phyloP scores from a whole-genome alignment of 2,329 filamentous ascomycete species.

The Penicillium verrucosum region DNA sequence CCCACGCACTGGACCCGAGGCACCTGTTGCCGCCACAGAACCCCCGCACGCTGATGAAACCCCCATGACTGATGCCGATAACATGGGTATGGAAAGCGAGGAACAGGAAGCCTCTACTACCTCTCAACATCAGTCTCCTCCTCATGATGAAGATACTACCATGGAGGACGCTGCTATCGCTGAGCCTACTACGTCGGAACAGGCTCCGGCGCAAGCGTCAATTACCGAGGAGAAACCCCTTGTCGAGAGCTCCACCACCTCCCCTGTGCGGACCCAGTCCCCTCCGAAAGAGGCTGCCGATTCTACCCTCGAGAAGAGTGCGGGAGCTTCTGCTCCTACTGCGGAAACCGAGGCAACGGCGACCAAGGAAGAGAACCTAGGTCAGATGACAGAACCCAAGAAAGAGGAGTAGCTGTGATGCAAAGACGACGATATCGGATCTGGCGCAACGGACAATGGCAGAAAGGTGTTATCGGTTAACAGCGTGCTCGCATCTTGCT shows the following conservation, averaged over 20 bases:
- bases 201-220: slow-evolving; percentile 15
- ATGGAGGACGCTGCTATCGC: slow-evolving; percentile 38
- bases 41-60: slow-evolving; percentile 32
- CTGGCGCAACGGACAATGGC: slow-evolving; percentile 37
- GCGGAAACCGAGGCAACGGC: slow-evolving; percentile 14
- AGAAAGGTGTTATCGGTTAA: slow-evolving; percentile 37
- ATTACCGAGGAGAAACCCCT: slow-evolving; percentile 18
- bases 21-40: slow-evolving; percentile 30
- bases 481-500: slow-evolving; percentile 21
- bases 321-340: slow-evolving; percentile 5
- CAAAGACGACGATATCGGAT: slow-evolving; percentile 27
- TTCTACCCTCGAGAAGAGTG: slow-evolving; percentile 9
- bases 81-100: slow-evolving; percentile 30
- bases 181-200: slow-evolving; percentile 18
- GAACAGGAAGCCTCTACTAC: slow-evolving; percentile 30
- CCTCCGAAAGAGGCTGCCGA: slow-evolving; percentile 21
- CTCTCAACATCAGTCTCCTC: slow-evolving; percentile 29
- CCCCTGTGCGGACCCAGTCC: slow-evolving; percentile 18
- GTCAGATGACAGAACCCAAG: slow-evolving; percentile 28
- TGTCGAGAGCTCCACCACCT: slow-evolving; percentile 17
- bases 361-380: slow-evolving; percentile 13
- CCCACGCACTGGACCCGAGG: slow-evolving; percentile 33
- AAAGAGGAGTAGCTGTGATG: slow-evolving; percentile 28
- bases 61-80: slow-evolving; percentile 32
- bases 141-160: slow-evolving; percentile 36